A percentile compares a stretch with the other conserved stretches of the same genome.
phyloP scores from a whole-genome alignment of 1,139 yeast species.

The Blastobotrys serpentis region DNA sequence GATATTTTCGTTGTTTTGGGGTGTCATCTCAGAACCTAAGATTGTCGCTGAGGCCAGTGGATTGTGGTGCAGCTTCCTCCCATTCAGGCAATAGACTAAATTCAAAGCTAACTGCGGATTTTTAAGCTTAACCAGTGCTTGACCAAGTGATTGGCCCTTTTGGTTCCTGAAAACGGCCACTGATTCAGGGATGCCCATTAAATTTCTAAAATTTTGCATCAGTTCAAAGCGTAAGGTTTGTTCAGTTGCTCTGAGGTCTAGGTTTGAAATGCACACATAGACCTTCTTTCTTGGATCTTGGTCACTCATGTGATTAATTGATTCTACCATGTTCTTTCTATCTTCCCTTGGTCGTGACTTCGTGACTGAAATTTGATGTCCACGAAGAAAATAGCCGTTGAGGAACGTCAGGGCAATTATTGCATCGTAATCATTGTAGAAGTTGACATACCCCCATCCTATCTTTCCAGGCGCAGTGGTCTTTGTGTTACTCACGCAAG shows the following conservation, averaged over 20 bases:
- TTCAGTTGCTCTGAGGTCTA: neutral
- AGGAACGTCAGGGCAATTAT: constrained; percentile 15
- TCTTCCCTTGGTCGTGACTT: neutral
- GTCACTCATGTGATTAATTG: too few species aligned
- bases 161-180: neutral
- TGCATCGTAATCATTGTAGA: constrained; percentile 9
- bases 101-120: neutral
- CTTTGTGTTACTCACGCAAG: constrained; percentile 7
- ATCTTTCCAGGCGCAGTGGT: constrained; percentile 9
- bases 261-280: neutral
- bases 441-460: constrained; percentile 28
- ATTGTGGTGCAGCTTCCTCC: neutral
- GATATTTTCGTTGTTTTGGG: neutral
- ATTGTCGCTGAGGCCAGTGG: neutral
- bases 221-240: neutral
- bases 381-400: constrained; percentile 12
- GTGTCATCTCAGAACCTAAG: neutral
- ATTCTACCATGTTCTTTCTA: neutral
- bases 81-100: constrained; percentile 6
- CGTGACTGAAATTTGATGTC: constrained; percentile 8
- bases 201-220: neutral
- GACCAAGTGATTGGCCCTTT: neutral
- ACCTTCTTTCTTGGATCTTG: neutral
- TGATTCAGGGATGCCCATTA: neutral
- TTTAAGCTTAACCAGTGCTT: constrained; percentile 3